These are phyloP conservation scores for Talaromyces proteolyticus DNA, from an alignment of 495 filamentous ascomycete species.

Conservation along the genomic window DNA sequence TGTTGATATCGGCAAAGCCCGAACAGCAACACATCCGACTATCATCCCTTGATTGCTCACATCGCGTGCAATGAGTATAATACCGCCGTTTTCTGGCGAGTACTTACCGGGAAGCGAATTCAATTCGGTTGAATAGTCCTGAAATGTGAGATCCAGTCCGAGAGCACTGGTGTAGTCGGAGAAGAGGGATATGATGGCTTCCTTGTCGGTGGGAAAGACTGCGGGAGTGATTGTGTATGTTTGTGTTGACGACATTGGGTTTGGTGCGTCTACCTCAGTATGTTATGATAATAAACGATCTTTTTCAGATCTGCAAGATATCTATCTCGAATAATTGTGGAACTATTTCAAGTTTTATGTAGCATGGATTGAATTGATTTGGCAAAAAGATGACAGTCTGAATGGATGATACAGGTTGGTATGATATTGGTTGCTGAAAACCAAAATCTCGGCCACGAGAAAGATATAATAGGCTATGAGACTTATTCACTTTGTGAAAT, in stretches of 20 bases:
- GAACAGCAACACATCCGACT: slow-evolving; percentile 48
- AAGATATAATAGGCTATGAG: too few relatives aligned
- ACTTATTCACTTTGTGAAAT: too few relatives aligned
- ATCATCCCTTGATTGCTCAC: slow-evolving; percentile 8
- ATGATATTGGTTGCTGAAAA: too few relatives aligned
- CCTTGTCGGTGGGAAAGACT: slow-evolving; percentile 26
- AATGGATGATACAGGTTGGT: too few relatives aligned
- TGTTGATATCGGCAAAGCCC: slow-evolving; percentile 13
- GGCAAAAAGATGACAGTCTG: too few relatives aligned
- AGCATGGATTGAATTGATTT: too few relatives aligned
- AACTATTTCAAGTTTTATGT: too few relatives aligned
- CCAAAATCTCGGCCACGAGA: too few relatives aligned
- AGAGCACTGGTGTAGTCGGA: slow-evolving; percentile 46
- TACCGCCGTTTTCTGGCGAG: slow-evolving; percentile 29
- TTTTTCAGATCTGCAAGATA: background rate
- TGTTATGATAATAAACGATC: too few relatives aligned
- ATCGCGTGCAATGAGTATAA: slow-evolving; percentile 39
- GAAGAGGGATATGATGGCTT: slow-evolving; percentile 35
- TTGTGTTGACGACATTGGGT: background rate
- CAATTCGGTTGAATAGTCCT: slow-evolving; percentile 49
- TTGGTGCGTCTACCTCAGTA: too few relatives aligned
- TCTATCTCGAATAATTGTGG: too few relatives aligned
- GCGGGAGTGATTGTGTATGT: slow-evolving; percentile 20
- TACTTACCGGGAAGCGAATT: slow-evolving; percentile 50
- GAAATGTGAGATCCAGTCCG: slow-evolving; percentile 50